Base-by-base conservation (phyloP, 257 asterid genomes). In the Paraleonurus japonicus region DNA sequence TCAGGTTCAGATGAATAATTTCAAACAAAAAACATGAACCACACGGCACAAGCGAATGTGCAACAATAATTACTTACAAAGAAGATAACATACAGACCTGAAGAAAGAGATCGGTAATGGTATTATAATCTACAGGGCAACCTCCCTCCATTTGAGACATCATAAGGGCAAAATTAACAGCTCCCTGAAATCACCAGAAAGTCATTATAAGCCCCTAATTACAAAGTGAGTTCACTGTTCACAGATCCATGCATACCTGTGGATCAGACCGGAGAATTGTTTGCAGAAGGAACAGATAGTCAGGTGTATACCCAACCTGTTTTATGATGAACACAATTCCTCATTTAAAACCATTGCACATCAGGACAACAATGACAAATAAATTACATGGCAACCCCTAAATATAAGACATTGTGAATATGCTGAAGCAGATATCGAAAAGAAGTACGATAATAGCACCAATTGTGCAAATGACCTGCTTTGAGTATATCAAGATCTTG, bases 61-160 rank as follows among this genome's bases (percentile, higher is more conserved):
- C 33, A 5, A 43, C 20, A 58, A 59, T 35, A 39, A 30, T 32
- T 63, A 67, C 37, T 76, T 30, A 58, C 61, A 26, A 24, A 24
- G 17, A 68, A 35, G 27, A 26, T 27, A 59, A 48, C 26, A 71
- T 55, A 20, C 75, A 75, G 32, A 92, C 99, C 98, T 95, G 99
- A 71, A 95, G 98, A 80, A 95, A 95, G 70, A 95, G 96, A 86
- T 95, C 99, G 0, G 98, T 92, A 68, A 95, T 95, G 67, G 99
- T 95, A 78, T 95, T 95, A 89, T 88, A 95, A 80, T 95, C 99
- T 78, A 95, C 85, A 5, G 99, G 99, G 66, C 99, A 95, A 16
- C 99, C 98, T 72, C 99, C 98, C 81, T 95, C 99, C 99, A 95
- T 95, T 88, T 95, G 99, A 66, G 99, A 95, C 99, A 95, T 92